A percentile compares a stretch with the other conserved stretches of the same genome.
phyloP scores from a whole-genome alignment of 352 stramenopile species.

The Pythium aristosporum region DNA sequence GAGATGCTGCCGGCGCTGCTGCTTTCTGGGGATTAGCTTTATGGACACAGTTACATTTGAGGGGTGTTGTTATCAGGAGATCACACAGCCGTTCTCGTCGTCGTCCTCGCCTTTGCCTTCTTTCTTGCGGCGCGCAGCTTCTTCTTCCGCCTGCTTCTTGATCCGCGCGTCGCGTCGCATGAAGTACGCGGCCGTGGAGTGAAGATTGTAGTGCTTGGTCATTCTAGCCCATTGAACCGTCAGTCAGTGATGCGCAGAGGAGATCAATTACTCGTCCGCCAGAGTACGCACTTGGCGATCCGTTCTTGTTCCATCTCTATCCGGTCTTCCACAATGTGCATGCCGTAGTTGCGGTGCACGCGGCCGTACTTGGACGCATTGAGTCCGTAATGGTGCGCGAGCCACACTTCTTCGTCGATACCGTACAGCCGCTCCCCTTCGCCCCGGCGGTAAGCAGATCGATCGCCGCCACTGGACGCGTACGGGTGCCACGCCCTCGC shows the following conservation, averaged over 20 bases:
- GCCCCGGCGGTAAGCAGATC: conserved; percentile 20
- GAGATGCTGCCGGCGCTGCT: conserved; percentile 30
- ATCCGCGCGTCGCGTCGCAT: conserved; percentile 66
- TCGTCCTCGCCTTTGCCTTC: conserved; percentile 25
- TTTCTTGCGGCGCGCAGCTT: conserved; percentile 35
- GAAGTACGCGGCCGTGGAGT: conserved; percentile 65
- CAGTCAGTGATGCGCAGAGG: neutral
- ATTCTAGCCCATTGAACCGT: conserved; percentile 21
- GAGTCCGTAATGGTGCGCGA: conserved; percentile 78
- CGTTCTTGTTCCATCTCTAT: conserved; percentile 63
- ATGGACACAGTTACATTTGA: neutral
- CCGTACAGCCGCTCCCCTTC: conserved; percentile 43
- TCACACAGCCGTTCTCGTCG: conserved; percentile 26
- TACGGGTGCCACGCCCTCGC: conserved; percentile 56
- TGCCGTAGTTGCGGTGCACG: conserved; percentile 63
- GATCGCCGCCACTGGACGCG: conserved; percentile 31
- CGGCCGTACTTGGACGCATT: conserved; percentile 42
- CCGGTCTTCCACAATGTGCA: conserved; percentile 73
- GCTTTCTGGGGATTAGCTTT: neutral
- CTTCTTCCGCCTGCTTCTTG: conserved; percentile 45
- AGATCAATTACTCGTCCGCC: neutral
- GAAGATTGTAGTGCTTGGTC: conserved; percentile 75
- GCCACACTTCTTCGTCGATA: conserved; percentile 83
- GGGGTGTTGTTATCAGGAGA: conserved; percentile 21
- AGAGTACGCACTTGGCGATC: conserved; percentile 41